A percentile compares a stretch with the other conserved stretches of the same genome.
These are phyloP conservation scores for Striga hermonthica DNA, from an alignment of 305 asterid genomes.

Conservation along the genomic window DNA sequence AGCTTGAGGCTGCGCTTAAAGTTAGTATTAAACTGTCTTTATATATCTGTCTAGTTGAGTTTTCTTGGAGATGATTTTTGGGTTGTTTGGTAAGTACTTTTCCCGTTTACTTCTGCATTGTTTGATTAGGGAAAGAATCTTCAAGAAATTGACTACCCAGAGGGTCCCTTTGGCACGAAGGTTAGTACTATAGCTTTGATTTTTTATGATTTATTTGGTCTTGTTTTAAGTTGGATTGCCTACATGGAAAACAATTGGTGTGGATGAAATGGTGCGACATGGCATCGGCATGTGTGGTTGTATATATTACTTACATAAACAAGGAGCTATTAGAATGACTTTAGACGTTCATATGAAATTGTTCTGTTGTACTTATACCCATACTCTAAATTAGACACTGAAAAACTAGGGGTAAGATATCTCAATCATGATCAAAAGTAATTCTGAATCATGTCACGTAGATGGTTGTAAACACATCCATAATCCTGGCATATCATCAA, in stretches of 20 bases:
- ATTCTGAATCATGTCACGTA: background rate
- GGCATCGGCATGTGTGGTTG: too few species aligned
- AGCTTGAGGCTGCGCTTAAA: conserved; percentile 74
- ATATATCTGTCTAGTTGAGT: background rate
- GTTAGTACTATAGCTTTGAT: conserved; percentile 37
- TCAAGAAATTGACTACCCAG: conserved; percentile 61
- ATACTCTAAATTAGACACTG: too few species aligned
- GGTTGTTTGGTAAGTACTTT: background rate
- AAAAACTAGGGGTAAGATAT: background rate
- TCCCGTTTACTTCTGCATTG: conserved; percentile 4
- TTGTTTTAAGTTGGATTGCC: background rate
- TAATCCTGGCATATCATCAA: background rate
- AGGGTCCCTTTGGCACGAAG: conserved; percentile 94
- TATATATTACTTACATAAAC: background rate
- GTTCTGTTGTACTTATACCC: too few species aligned
- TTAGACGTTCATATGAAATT: too few species aligned
- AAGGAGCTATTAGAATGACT: background rate
- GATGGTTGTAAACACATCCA: background rate
- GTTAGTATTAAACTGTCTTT: conserved; percentile 36
- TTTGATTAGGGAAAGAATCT: conserved; percentile 58
- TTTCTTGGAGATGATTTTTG: background rate
- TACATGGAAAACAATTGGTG: too few species aligned
- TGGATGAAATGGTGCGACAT: too few species aligned
- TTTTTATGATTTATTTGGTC: background rate
- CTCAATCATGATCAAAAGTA: background rate